phyloP scores from a whole-genome alignment of 139 green algal species.

The Astrephomene gubernaculifera region DNA sequence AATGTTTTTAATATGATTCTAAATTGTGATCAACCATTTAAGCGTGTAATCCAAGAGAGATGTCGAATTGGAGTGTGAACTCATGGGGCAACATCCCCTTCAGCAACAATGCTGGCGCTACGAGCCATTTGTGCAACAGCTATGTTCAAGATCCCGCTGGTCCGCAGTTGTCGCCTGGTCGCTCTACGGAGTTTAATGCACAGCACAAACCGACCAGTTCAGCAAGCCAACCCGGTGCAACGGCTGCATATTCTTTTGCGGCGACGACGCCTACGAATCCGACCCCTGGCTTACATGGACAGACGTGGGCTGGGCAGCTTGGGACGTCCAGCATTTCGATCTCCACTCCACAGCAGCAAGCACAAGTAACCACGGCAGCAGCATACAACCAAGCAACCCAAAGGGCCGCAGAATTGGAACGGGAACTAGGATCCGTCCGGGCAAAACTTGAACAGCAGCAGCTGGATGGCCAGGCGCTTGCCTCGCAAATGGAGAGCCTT shows the following conservation, averaged over 20 bases:
- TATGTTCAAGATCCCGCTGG: background rate
- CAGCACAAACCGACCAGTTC: background rate
- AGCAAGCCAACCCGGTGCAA: background rate
- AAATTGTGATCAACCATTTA: too few relatives aligned
- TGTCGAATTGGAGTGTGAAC: constrained; percentile 8
- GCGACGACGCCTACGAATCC: background rate
- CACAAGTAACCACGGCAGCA: background rate
- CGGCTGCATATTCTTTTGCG: background rate
- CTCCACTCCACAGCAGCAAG: background rate
- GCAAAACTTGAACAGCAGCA: background rate
- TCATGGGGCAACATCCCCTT: background rate
- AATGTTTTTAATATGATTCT: too few relatives aligned
- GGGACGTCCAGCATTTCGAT: background rate
- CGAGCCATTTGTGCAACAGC: background rate
- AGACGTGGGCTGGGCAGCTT: background rate
- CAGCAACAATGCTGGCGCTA: background rate
- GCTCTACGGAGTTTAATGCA: background rate
- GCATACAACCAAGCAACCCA: background rate
- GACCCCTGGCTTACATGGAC: background rate
- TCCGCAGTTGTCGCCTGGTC: background rate
- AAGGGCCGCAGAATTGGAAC: background rate
- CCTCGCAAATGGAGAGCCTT: background rate
- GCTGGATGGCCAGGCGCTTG: background rate
- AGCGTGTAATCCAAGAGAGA: background rate
- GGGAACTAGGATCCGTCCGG: background rate